Percentiles rank a stretch among this genome's conserved stretches.
phyloP scores from a whole-genome alignment of 768 basidiomycete genomes.

The Boletus pseudo-olivaceus region DNA sequence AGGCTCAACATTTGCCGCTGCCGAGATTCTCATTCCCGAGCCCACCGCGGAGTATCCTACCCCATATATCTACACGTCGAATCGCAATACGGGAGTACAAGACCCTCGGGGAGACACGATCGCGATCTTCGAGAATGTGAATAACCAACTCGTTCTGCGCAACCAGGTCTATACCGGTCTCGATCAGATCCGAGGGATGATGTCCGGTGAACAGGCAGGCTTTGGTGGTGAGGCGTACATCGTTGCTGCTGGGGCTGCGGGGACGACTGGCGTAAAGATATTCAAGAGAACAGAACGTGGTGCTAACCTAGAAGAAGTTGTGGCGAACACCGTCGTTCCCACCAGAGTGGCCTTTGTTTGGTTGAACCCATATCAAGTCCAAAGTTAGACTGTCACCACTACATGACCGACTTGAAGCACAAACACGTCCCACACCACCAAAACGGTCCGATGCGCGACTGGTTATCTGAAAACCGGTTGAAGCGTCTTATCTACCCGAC shows the following conservation, averaged over 20 bases:
- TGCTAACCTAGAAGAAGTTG: conserved; percentile 47
- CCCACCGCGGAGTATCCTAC: conserved; percentile 43
- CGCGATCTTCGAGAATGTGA: conserved; percentile 52
- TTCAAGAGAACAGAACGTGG: conserved; percentile 54
- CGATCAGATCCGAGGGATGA: conserved; percentile 64
- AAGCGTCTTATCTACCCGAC: conserved; percentile 50
- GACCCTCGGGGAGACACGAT: conserved; percentile 61
- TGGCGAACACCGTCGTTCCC: conserved; percentile 49
- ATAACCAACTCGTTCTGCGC: conserved; percentile 38
- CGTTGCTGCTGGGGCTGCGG: conserved; percentile 51
- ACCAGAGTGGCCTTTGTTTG: conserved; percentile 53
- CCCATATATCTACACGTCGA: conserved; percentile 63
- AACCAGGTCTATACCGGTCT: conserved; percentile 61
- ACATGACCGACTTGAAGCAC: not conserved
- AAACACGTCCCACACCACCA: not conserved
- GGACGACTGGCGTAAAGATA: conserved; percentile 54
- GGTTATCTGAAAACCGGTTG: conserved; percentile 1
- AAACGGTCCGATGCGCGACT: not conserved
- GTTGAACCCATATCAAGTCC: conserved; percentile 6
- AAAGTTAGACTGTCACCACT: not conserved
- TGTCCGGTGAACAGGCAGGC: conserved; percentile 43
- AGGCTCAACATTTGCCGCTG: conserved; percentile 45
- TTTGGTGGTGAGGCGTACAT: conserved; percentile 49
- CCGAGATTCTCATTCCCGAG: conserved; percentile 59
- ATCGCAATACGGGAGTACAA: conserved; percentile 54